Evolutionary conservation across 106 monocot genomes (phyloP).

Genomic region (Hemerocallis citrina): DNA sequence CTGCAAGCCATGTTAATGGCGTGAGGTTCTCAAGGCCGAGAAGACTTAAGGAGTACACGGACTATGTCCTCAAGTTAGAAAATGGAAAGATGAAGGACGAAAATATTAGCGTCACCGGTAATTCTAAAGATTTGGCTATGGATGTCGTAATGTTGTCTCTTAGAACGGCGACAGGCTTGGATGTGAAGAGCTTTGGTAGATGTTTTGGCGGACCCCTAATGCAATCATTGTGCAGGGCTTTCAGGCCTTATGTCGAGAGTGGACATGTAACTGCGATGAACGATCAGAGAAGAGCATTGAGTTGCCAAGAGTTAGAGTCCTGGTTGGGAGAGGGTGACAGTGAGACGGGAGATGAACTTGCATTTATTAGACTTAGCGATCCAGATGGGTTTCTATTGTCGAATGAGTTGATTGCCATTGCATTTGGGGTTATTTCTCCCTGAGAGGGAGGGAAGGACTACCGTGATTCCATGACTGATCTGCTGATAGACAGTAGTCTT

Average conservation of each 20-base stretch:
- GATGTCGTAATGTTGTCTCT: slow-evolving; percentile 93
- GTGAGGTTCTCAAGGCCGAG: slow-evolving; percentile 75
- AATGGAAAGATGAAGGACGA: slow-evolving; percentile 1
- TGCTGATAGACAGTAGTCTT: too few species aligned
- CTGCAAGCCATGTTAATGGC: slow-evolving; percentile 67
- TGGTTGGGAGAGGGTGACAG: slow-evolving; percentile 4
- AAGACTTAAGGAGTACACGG: slow-evolving; percentile 55
- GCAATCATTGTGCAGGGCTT: slow-evolving; percentile 33
- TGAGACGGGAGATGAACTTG: slow-evolving; percentile 2
- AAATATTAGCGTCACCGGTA: background rate
- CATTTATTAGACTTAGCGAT: slow-evolving; percentile 66
- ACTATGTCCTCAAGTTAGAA: slow-evolving; percentile 59
- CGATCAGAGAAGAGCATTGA: slow-evolving; percentile 20
- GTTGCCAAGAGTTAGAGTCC: slow-evolving; percentile 15
- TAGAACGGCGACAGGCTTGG: slow-evolving; percentile 79
- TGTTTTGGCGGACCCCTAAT: slow-evolving; percentile 36
- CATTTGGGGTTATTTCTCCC: slow-evolving; percentile 69
- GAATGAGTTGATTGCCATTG: slow-evolving; percentile 83
- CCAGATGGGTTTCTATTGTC: slow-evolving; percentile 94
- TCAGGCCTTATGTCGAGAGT: slow-evolving; percentile 44
- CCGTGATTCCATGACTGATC: too few species aligned
- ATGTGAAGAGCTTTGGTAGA: slow-evolving; percentile 37
- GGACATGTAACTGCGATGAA: slow-evolving; percentile 68
- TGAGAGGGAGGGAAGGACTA: slow-evolving; percentile 17
- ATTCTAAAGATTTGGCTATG: slow-evolving; percentile 65